A percentile compares a stretch with the other conserved stretches of the same genome.
Evolutionary conservation across 2,329 filamentous ascomycete genomes (phyloP).

Genomic region (Fusarium tupiense): DNA sequence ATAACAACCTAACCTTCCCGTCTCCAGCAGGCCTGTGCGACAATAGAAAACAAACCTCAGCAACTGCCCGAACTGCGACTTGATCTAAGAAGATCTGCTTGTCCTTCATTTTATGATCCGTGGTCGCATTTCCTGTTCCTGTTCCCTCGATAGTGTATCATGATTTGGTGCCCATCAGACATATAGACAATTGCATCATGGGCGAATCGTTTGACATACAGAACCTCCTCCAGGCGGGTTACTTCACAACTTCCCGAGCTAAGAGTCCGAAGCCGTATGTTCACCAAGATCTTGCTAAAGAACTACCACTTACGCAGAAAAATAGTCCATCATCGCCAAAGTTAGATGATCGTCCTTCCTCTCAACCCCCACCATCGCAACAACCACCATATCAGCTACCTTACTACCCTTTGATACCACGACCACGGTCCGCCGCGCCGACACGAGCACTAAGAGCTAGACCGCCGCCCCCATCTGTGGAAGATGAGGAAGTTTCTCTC

Average conservation of each 20-base stretch:
- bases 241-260: slow-evolving; percentile 60
- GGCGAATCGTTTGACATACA: slow-evolving; percentile 56
- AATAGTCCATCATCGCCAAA: slow-evolving; percentile 32
- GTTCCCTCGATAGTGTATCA: slow-evolving; percentile 33
- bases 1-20: slow-evolving; percentile 15
- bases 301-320: slow-evolving; percentile 22
- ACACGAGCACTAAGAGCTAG: slow-evolving; percentile 46
- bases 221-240: slow-evolving; percentile 59
- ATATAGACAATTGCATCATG: slow-evolving; percentile 49
- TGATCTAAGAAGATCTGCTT: not conserved
- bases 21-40: slow-evolving; percentile 38
- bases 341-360: slow-evolving; percentile 27
- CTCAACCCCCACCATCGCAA: slow-evolving; percentile 23
- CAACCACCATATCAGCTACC: slow-evolving; percentile 31
- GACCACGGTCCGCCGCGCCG: slow-evolving; percentile 23
- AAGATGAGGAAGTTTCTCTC: slow-evolving; percentile 73
- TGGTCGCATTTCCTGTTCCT: slow-evolving; percentile 16
- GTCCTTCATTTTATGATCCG: slow-evolving; percentile 5
- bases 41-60: slow-evolving; percentile 34
- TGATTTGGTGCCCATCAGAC: slow-evolving; percentile 30
- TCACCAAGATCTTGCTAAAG: not conserved
- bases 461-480: slow-evolving; percentile 72
- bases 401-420: slow-evolving; percentile 28
- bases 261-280: slow-evolving; percentile 46
- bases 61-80: slow-evolving; percentile 7